Evolutionary conservation across 2,329 filamentous ascomycete species (phyloP), one percentile per base, ranked within the genome.

Genomic region (Truncatella angustata): DNA sequence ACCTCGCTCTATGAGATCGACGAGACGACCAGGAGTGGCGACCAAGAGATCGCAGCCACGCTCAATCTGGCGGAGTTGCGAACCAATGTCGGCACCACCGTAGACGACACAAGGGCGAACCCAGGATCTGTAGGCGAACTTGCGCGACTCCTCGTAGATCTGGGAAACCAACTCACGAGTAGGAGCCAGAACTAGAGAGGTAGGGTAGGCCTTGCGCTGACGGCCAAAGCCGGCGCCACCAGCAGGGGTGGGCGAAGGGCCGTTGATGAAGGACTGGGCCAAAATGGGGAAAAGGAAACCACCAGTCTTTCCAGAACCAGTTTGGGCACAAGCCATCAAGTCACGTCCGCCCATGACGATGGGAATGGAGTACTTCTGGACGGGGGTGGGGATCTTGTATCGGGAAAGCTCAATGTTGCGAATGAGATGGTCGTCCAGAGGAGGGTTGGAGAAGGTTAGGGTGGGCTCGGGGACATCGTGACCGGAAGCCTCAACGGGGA

Each of bases 291-390:
- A 99, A 59, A 99, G 80, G 85, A 99, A 99, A 81, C 94, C 94
- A 80, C 94, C 94, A 71, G 94, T 99, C 85, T 99, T 99, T 82
- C 94, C 94, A 67, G 94, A 99, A 87, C 93, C 94, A 63, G 94
- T 99, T 82, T 99, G 94, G 66, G 94, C 94, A 81, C 94, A 99
- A 73, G 94, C 94, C 94, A 99, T 99, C 70, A 99, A 80, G 75
- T 99, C 94, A 76, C 94, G 91, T 59, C 94, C 94, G 63, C 86
- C 88, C 90, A 96, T 96, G 70, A 99, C 94, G 66, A 99, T 99
- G 61, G 94, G 94, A 53, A 99, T 96, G 4, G 94, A 97, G 80
- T 99, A 97, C 75, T 99, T 99, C 77, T 99, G 94, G 49, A 99
- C 94, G 23, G 94, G 94, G 1, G 94, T 99, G 51, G 94, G 94